A percentile compares a stretch with the other conserved stretches of the same genome.
Evolutionary conservation across 495 filamentous ascomycete species (phyloP).

Genomic region (Talaromyces wortmannii): DNA sequence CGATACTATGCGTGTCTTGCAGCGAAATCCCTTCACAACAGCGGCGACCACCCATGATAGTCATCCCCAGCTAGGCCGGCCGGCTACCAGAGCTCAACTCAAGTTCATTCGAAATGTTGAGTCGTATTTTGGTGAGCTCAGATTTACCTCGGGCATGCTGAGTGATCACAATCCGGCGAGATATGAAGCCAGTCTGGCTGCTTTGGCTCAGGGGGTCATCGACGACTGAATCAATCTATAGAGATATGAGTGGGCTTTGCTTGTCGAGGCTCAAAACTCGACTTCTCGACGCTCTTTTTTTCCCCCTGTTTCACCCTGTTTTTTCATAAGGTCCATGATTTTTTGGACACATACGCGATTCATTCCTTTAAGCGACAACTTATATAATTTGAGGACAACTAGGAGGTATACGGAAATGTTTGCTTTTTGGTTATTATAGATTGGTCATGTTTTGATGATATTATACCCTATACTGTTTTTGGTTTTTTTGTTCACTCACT

Average conservation of each 20-base stretch:
- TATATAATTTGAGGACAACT: not conserved
- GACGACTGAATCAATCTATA: slow-evolving; percentile 8
- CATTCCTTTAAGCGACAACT: not conserved
- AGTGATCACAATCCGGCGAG: slow-evolving; percentile 69
- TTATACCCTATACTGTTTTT: not conserved
- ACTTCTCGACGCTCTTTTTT: not conserved
- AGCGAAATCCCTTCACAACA: slow-evolving; percentile 49
- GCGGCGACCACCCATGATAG: slow-evolving; percentile 16
- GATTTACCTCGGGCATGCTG: slow-evolving; percentile 67
- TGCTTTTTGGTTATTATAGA: not conserved
- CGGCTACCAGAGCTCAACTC: slow-evolving; percentile 58
- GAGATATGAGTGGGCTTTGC: not conserved
- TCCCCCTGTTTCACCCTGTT: not conserved
- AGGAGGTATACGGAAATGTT: not conserved
- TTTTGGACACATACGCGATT: too few species aligned
- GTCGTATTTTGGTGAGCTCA: slow-evolving; percentile 59
- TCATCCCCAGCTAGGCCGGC: slow-evolving; percentile 45
- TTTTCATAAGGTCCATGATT: too few species aligned
- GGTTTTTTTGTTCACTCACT: not conserved
- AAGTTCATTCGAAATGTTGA: slow-evolving; percentile 62
- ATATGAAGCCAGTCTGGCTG: slow-evolving; percentile 58
- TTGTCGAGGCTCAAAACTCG: too few species aligned
- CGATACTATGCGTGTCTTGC: slow-evolving; percentile 53
- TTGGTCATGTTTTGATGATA: not conserved
- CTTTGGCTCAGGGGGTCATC: slow-evolving; percentile 46